Percentiles rank a stretch among this genome's conserved stretches.
Conservation (phyloP, 148 eudicot genomes). For the Limonium bicolor region DNA sequence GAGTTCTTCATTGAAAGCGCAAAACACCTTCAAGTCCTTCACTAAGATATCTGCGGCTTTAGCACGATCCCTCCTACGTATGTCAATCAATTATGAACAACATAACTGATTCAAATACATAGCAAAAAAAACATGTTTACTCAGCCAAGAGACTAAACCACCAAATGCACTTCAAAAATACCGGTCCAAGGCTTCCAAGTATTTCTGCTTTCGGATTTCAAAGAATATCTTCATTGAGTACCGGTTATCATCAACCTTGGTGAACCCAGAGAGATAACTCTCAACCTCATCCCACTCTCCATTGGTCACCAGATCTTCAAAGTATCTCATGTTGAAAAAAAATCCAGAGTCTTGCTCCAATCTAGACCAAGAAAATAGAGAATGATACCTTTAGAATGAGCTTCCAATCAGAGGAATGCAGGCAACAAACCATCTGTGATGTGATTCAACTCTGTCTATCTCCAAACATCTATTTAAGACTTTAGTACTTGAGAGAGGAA, state of each 20-base stretch:
- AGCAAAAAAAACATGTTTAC: background rate
- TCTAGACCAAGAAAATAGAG: slow-evolving; percentile 27
- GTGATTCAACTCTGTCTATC: too few relatives aligned
- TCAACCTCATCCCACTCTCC: slow-evolving; percentile 97
- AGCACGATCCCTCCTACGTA: slow-evolving; percentile 43
- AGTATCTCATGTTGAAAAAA: slow-evolving; percentile 78
- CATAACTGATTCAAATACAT: background rate
- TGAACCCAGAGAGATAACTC: slow-evolving; percentile 82
- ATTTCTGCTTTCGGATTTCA: slow-evolving; percentile 95
- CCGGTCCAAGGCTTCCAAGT: slow-evolving; percentile 90
- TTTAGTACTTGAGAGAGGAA: too few relatives aligned
- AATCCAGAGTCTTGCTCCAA: slow-evolving; percentile 97
- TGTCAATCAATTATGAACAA: background rate
- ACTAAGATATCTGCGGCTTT: slow-evolving; percentile 75
- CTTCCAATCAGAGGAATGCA: too few relatives aligned
- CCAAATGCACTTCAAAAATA: slow-evolving; percentile 5
- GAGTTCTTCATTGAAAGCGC: slow-evolving; percentile 68
- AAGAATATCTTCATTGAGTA: slow-evolving; percentile 97
- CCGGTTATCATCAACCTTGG: slow-evolving; percentile 91
- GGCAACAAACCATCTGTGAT: too few relatives aligned
- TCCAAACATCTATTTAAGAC: too few relatives aligned
- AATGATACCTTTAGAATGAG: too few relatives aligned
- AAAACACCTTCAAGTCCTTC: slow-evolving; percentile 81
- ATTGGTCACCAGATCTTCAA: slow-evolving; percentile 76
- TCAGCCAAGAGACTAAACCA: background rate